Evolutionary conservation across 2,329 filamentous ascomycete genomes (phyloP), one percentile per base, ranked within the genome.

Genomic region (Calonectria ilicicola): DNA sequence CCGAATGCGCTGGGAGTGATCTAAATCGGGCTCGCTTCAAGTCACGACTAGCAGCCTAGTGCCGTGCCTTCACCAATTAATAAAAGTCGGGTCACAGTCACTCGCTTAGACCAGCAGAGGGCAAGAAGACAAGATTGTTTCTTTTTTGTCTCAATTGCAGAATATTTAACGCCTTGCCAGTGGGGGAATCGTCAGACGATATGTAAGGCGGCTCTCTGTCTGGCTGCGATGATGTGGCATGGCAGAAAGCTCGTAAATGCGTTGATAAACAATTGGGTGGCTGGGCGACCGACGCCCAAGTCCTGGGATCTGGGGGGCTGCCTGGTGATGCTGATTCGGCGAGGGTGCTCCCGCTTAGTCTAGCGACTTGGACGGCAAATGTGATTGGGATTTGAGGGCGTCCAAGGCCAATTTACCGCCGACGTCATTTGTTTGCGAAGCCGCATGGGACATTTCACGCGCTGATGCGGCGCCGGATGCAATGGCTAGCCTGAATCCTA

Each of bases 201-300:
- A 51, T 64, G 65, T 40, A 40, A 60, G 21, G 29, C 53, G n/a
- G n/a, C n/a, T 35, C 14, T 12, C 32, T 9, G 32, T 35, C 32
- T 26, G 44, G 32, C 49, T 29, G 63, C 66, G 63, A 46, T 73
- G 65, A 69, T 70, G 72, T 71, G 76, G 72, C 72, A 78, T 78
- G 75, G 72, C 69, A 70, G 46, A 26, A 26, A 19, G 72, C 67
- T 75, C 70, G 65, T 58, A 60, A 19, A 67, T 73, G 17, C n/a
- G 56, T 21, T 64, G 64, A 71, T 77, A 78, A 78, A 79, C 72
- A 78, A 80, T 67, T 67, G 73, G 77, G 79, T 80, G 79, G 79
- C 79, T 80, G 79, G 79, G 76, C 64, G 74, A 60, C 21, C 5
- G 21, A 74, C 70, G 74, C 63, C 69, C 42, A 46, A 64, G 71